phyloP scores from a whole-genome alignment of 768 basidiomycete genomes.

The Leccinum uliginosum region DNA sequence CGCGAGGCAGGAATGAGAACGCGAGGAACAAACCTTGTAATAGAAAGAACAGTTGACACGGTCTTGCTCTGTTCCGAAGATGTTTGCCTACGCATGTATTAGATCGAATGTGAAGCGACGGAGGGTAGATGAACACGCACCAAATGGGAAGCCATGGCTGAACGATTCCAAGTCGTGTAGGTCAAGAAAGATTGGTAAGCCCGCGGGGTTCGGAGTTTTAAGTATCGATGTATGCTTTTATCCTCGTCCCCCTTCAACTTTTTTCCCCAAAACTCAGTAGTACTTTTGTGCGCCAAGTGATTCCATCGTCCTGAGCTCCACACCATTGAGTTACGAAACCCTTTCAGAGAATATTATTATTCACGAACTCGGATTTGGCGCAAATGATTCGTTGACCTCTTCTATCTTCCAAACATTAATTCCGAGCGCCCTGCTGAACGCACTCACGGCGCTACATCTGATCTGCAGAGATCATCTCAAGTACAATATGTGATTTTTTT shows the following conservation, averaged over 20 bases:
- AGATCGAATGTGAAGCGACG: not conserved
- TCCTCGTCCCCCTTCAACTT: no score
- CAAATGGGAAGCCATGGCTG: conserved; percentile 68
- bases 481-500: not conserved
- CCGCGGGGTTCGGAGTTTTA: conserved; percentile 23
- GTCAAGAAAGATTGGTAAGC: conserved; percentile 13
- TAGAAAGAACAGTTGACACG: conserved; percentile 99
- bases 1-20: not conserved
- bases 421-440: not conserved
- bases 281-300: not conserved
- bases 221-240: no score
- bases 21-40: conserved; percentile 66
- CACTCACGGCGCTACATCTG: no score
- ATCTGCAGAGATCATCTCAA: not conserved
- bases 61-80: conserved; percentile 92
- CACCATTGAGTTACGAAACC: not conserved
- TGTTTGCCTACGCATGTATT: conserved; percentile 63
- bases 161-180: not conserved
- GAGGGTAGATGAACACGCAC: conserved; percentile 33
- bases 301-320: not conserved
- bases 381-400: not conserved
- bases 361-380: not conserved
- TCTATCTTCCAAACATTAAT: not conserved
- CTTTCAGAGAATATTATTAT: not conserved
- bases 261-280: no score